These are phyloP conservation scores for Blastobotrys robertii DNA, from an alignment of 805 yeast genomes.

Conservation along the genomic window DNA sequence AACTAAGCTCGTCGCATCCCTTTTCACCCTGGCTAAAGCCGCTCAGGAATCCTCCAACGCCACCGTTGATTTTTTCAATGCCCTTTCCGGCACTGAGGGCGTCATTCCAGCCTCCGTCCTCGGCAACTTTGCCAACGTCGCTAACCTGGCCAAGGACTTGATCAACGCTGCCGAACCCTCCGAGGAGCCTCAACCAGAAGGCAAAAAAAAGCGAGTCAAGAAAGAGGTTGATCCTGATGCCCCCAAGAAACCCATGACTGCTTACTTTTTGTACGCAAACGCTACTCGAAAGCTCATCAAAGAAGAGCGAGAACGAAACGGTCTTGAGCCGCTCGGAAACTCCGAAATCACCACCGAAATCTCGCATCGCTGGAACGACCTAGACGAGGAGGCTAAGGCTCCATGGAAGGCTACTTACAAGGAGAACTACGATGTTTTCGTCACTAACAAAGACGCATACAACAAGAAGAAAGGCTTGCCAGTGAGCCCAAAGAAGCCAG, in stretches of 20 bases:
- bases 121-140: constrained; percentile 16
- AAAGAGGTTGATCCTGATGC: constrained; percentile 71
- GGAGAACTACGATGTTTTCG: constrained; percentile 37
- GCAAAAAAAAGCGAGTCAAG: constrained; percentile 38
- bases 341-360: constrained; percentile 73
- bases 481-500: no score
- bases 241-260: constrained; percentile 89
- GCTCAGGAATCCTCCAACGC: constrained; percentile 79
- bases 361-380: constrained; percentile 67
- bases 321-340: constrained; percentile 56
- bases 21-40: constrained; percentile 77
- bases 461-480: constrained; percentile 11
- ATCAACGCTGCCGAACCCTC: constrained; percentile 16
- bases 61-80: constrained; percentile 62
- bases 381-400: constrained; percentile 60
- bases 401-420: constrained; percentile 53
- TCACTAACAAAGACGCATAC: constrained; percentile 37
- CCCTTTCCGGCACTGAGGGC: constrained; percentile 37
- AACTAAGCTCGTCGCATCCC: constrained; percentile 57
- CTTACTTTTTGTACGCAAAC: constrained; percentile 70
- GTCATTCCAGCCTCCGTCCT: constrained; percentile 27
- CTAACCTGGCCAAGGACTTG: constrained; percentile 3
- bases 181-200: constrained; percentile 9
- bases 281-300: constrained; percentile 62
- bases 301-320: constrained; percentile 51